Base-by-base conservation (phyloP, 1,284 basidiomycete species). In the Phellopilus nigrolimitatus region DNA sequence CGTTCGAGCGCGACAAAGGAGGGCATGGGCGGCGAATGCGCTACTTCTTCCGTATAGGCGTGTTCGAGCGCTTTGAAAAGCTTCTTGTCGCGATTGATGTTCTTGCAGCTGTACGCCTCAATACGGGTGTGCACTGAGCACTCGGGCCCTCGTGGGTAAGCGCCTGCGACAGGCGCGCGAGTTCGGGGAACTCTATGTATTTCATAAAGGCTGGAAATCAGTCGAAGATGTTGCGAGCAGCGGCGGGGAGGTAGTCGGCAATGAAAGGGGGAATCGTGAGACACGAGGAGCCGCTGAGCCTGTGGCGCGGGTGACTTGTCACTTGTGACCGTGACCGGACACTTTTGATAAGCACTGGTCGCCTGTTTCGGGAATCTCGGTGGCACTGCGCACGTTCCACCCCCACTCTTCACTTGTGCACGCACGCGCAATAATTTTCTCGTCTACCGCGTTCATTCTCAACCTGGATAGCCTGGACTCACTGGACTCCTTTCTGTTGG, bases 61-160 rank as follows among this genome's bases (percentile, higher is more conserved):
- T 80, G 78, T 66, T 97, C 93, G 70, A 98, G 85, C 12, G 84
- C 76, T 66, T 91, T 94, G 78, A 94, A 95, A 66, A 97, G 85
- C 66, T 91, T 92, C 80, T 95, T 94, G 77, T 99, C 97, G 65
- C 91, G 89, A 60, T 91, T 91, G 68, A 97, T 88, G 63, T 94
- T 89, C 78, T 99, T 99, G 81, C 93, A 95, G 61, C 90, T 93
- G 74, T 98, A 99, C 0, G 93, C 94, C 69, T 99, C 95, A 67
- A 99, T 85, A 59, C 94, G 84, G 33, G 92, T 95, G 67, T 91
- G 85, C 15, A 97, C 91, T 24, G 85, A 82, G 67, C 91, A 92
- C 70, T 97, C 94, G 44, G 90, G 4, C 91, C 87, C 57, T 91
- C 84, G 66, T 89, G 84, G 8, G 82, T 88, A 41, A 95, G 82